phyloP scores from a whole-genome alignment of 371 early-diverging fungal species.

The Mortierella sp. region DNA sequence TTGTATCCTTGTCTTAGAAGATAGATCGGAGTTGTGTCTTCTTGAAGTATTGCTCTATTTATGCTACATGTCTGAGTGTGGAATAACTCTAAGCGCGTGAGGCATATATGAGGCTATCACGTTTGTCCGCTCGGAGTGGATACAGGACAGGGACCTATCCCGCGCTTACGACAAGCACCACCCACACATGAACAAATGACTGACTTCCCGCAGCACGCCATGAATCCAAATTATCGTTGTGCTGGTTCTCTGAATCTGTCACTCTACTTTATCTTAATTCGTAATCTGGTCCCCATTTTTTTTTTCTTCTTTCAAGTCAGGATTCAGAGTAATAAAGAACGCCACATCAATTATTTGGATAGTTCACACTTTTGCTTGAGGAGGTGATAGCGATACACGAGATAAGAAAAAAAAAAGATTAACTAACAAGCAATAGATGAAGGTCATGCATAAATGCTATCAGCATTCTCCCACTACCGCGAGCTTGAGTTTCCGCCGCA shows the following conservation, averaged over 20 bases:
- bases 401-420: too few relatives aligned
- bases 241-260: too few relatives aligned
- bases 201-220: neutral
- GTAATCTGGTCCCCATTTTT: neutral
- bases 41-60: neutral
- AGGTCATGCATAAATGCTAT: too few relatives aligned
- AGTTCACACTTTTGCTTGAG: neutral
- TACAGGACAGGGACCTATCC: neutral
- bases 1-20: neutral
- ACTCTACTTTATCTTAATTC: neutral
- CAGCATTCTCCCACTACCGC: too few relatives aligned
- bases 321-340: too few relatives aligned
- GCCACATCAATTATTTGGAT: neutral
- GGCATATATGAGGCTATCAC: neutral
- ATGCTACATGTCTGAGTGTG: neutral
- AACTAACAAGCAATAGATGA: too few relatives aligned
- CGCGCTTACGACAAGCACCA: neutral
- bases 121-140: neutral
- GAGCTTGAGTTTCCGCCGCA: too few relatives aligned
- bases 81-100: neutral
- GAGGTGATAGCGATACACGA: too few relatives aligned
- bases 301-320: neutral
- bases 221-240: neutral
- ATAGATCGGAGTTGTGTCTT: constrained; percentile 6
- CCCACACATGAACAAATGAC: neutral